Evolutionary conservation across 164 flowering plant genomes (phyloP).

Genomic region (Stephania japonica): DNA sequence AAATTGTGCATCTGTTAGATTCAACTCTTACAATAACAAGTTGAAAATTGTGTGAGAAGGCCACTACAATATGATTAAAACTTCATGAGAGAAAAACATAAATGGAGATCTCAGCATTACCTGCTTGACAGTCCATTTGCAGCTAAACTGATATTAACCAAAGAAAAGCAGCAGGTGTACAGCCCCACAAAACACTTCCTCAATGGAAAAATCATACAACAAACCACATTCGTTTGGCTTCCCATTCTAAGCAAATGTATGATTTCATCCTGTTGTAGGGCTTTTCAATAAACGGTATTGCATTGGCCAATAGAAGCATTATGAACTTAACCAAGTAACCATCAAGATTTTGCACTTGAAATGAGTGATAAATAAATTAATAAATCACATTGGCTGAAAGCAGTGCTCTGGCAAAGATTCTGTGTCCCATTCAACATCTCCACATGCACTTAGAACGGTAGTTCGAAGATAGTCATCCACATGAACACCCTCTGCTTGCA

Average conservation of each 20-base stretch:
- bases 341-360: neutral
- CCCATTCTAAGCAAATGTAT: neutral
- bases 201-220: neutral
- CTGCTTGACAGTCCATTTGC: neutral
- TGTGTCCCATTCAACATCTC: slow-evolving; percentile 42
- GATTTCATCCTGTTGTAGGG: neutral
- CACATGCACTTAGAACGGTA: slow-evolving; percentile 66
- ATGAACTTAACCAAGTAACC: neutral
- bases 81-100: neutral
- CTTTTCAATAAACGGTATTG: neutral
- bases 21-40: neutral
- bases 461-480: slow-evolving; percentile 58
- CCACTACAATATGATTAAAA: neutral
- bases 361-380: neutral
- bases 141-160: neutral
- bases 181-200: neutral
- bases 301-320: neutral
- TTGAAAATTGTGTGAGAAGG: neutral
- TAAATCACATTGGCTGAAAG: slow-evolving; percentile 21
- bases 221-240: neutral
- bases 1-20: neutral
- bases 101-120: neutral
- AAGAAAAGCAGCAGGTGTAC: neutral
- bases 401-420: slow-evolving; percentile 22
- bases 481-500: slow-evolving; percentile 70